phyloP scores from a whole-genome alignment of 305 asterid species.

The Fraxinus sp. region DNA sequence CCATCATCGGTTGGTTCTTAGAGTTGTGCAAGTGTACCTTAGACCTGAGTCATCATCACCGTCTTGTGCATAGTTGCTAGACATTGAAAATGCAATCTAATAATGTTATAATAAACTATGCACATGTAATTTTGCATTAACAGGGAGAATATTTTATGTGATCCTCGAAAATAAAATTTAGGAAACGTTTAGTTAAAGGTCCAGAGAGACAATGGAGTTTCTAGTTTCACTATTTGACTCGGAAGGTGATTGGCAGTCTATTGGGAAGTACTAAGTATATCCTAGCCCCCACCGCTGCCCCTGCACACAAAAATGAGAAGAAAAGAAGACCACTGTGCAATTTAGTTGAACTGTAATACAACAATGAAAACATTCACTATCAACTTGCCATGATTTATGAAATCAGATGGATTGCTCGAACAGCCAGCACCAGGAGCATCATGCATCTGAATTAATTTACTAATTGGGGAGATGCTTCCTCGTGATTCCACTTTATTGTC shows the following conservation, averaged over 20 bases:
- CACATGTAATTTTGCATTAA: not conserved
- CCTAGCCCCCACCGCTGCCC: not conserved
- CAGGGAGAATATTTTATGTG: not conserved
- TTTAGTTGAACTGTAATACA: not conserved
- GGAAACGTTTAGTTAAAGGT: not conserved
- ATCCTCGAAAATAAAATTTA: not conserved
- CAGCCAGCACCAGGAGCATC: slow-evolving; percentile 45
- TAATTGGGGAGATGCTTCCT: slow-evolving; percentile 40
- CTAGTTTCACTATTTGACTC: not conserved
- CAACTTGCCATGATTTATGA: slow-evolving; percentile 41
- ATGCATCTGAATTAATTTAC: slow-evolving; percentile 33
- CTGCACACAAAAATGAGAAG: not conserved
- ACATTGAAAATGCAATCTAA: not conserved
- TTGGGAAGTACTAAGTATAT: not conserved
- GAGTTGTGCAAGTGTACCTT: not conserved
- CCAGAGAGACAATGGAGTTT: not conserved
- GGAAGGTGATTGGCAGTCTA: not conserved
- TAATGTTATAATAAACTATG: not conserved
- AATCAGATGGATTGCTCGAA: slow-evolving; percentile 36
- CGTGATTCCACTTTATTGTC: slow-evolving; percentile 33
- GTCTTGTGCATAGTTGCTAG: not conserved
- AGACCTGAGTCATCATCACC: not conserved
- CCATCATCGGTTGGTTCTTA: not conserved
- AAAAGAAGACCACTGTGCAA: not conserved
- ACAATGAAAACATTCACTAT: not conserved